Evolutionary conservation across 441 rosid genomes (phyloP).

Genomic region (Populus hybrid): DNA sequence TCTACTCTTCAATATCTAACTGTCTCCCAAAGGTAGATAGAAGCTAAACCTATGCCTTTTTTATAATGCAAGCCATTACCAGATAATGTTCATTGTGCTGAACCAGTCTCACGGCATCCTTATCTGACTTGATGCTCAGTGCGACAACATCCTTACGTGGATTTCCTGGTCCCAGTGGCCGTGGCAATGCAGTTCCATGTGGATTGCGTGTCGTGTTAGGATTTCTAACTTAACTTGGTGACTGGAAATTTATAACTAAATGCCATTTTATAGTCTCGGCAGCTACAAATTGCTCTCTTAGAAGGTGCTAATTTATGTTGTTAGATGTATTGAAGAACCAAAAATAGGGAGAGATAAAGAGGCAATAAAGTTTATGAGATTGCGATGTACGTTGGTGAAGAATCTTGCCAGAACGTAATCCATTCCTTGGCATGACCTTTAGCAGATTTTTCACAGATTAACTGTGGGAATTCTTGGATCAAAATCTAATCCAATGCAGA

Average conservation of each 20-base stretch:
- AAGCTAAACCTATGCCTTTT: slow-evolving; percentile 2
- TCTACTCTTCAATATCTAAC: too few relatives aligned
- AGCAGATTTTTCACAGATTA: background rate
- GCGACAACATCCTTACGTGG: slow-evolving; percentile 4
- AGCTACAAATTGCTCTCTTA: slow-evolving; percentile 15
- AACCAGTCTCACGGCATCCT: slow-evolving; percentile 24
- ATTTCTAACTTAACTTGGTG: background rate
- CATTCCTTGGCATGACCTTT: background rate
- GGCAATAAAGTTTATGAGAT: background rate
- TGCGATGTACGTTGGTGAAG: background rate
- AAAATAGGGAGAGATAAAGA: background rate
- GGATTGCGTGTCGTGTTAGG: slow-evolving; percentile 30
- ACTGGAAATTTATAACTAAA: slow-evolving; percentile 27
- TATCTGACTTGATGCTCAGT: slow-evolving; percentile 23
- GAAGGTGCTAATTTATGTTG: slow-evolving; percentile 10
- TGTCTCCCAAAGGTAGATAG: slow-evolving; percentile 31
- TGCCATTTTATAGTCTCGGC: slow-evolving; percentile 16
- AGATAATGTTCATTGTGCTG: slow-evolving; percentile 15
- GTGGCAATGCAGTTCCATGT: slow-evolving; percentile 2
- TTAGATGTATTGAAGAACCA: slow-evolving; percentile 2
- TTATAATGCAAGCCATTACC: slow-evolving; percentile 9
- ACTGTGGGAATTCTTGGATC: background rate
- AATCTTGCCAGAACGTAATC: background rate
- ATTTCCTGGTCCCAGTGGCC: slow-evolving; percentile 18
- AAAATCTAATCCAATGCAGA: background rate